Percentiles rank a stretch among this genome's conserved stretches.
Evolutionary conservation across 768 basidiomycete genomes (phyloP).

Genomic region (Lentinus tigrinus): DNA sequence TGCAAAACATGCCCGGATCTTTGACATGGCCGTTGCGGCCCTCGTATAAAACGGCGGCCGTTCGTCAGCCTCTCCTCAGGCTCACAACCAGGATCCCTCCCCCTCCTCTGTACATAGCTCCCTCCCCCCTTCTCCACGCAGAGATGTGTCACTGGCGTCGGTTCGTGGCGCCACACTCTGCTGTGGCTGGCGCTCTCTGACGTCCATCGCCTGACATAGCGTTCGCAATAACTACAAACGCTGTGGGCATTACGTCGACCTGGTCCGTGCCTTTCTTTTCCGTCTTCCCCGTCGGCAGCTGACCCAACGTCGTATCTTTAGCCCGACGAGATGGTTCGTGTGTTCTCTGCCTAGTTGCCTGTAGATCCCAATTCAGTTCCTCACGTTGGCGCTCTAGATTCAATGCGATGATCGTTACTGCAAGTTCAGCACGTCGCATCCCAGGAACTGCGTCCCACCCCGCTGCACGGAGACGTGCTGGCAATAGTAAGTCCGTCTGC

Average conservation of each 20-base stretch:
- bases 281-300: conserved; percentile 10
- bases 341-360: conserved; percentile 13
- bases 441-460: conserved; percentile 52
- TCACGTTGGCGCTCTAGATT: conserved; percentile 43
- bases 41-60: conserved; percentile 26
- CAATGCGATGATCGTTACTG: conserved; percentile 63
- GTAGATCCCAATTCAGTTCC: conserved; percentile 18
- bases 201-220: conserved; percentile 36
- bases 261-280: conserved; percentile 40
- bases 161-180: conserved; percentile 35
- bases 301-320: conserved; percentile 28
- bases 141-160: conserved; percentile 74
- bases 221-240: conserved; percentile 60
- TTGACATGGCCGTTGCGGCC: conserved; percentile 7
- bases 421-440: conserved; percentile 71
- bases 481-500: conserved; percentile 61
- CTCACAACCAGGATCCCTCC: conserved; percentile 18
- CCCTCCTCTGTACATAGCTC: conserved; percentile 22
- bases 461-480: conserved; percentile 64
- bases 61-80: conserved; percentile 6
- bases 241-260: conserved; percentile 54
- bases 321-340: conserved; percentile 60
- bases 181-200: conserved; percentile 14
- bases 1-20: conserved; percentile 17
- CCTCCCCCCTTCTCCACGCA: conserved; percentile 18